phyloP scores from a whole-genome alignment of 2,329 filamentous ascomycete genomes.

The Penicillium corylophilum region DNA sequence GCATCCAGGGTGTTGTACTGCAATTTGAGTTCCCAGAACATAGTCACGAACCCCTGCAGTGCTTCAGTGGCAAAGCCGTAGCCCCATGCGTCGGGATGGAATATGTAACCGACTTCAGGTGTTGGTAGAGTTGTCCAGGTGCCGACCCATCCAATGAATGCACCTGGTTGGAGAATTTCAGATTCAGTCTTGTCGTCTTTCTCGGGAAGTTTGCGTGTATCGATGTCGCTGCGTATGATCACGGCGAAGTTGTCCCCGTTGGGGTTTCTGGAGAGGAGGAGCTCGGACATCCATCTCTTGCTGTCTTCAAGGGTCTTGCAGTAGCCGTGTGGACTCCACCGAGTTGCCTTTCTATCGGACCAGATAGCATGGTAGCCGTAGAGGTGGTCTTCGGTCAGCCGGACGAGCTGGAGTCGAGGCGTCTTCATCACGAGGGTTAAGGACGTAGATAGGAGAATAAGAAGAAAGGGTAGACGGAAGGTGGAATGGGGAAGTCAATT shows the following conservation, averaged over 20 bases:
- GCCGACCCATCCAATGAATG: slow-evolving; percentile 13
- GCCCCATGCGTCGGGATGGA: slow-evolving; percentile 16
- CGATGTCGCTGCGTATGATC: slow-evolving; percentile 8
- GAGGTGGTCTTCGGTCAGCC: slow-evolving; percentile 9
- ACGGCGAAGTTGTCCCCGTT: slow-evolving; percentile 17
- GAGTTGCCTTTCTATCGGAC: slow-evolving; percentile 17
- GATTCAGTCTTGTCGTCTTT: neutral
- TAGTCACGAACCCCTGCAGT: slow-evolving; percentile 7
- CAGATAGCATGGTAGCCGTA: slow-evolving; percentile 16
- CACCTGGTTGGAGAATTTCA: slow-evolving; percentile 4
- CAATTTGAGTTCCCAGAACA: slow-evolving; percentile 8
- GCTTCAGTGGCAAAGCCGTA: slow-evolving; percentile 17
- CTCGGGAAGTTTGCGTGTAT: neutral
- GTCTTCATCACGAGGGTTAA: neutral
- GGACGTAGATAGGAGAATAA: neutral
- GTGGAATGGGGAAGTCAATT: neutral
- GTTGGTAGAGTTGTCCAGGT: slow-evolving; percentile 9
- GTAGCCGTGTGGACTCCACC: slow-evolving; percentile 16
- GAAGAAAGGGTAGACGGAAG: no score
- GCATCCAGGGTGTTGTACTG: slow-evolving; percentile 4
- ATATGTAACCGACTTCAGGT: slow-evolving; percentile 15
- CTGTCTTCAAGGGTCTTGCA: slow-evolving; percentile 13
- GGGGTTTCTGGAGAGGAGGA: slow-evolving; percentile 5
- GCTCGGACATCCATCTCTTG: slow-evolving; percentile 14
- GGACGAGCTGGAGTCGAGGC: slow-evolving; percentile 12